A percentile compares a stretch with the other conserved stretches of the same genome.
These are phyloP conservation scores for Malus asiatica DNA, from an alignment of 306 rosid species.

Conservation along the genomic window DNA sequence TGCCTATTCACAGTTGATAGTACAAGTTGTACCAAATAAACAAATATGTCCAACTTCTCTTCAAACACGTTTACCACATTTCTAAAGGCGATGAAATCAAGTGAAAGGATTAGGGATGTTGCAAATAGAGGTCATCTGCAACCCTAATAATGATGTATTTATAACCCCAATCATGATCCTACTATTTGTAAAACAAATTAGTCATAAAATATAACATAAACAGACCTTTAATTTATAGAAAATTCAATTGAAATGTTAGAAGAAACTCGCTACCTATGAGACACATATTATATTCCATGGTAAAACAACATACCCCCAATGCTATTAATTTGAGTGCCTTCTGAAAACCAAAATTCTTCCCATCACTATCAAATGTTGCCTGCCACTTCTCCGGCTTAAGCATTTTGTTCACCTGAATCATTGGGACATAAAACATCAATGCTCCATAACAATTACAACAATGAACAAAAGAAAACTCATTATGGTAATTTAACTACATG, in stretches of 20 bases:
- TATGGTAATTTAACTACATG: neutral
- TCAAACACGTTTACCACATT: neutral
- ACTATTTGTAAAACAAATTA: neutral
- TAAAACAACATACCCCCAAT: constrained; percentile 65
- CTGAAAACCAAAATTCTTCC: constrained; percentile 63
- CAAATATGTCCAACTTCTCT: neutral
- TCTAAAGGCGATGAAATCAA: neutral
- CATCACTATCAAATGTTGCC: constrained; percentile 71
- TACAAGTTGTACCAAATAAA: neutral
- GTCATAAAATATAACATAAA: neutral
- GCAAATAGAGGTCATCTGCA: neutral
- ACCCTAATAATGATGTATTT: neutral
- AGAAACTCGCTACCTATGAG: constrained; percentile 1
- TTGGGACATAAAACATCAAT: neutral
- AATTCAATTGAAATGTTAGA: neutral
- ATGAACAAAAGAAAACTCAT: neutral
- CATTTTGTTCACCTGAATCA: constrained; percentile 70
- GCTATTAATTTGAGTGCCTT: constrained; percentile 79
- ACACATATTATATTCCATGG: neutral
- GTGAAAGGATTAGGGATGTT: neutral
- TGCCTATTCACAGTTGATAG: neutral
- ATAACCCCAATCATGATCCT: neutral
- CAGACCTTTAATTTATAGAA: neutral
- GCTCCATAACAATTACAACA: neutral
- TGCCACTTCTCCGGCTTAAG: constrained; percentile 90